A percentile compares a stretch with the other conserved stretches of the same genome.
Conservation (phyloP, 176 grass and related monocot genomes). For the Echinochloa phyllopogon region DNA sequence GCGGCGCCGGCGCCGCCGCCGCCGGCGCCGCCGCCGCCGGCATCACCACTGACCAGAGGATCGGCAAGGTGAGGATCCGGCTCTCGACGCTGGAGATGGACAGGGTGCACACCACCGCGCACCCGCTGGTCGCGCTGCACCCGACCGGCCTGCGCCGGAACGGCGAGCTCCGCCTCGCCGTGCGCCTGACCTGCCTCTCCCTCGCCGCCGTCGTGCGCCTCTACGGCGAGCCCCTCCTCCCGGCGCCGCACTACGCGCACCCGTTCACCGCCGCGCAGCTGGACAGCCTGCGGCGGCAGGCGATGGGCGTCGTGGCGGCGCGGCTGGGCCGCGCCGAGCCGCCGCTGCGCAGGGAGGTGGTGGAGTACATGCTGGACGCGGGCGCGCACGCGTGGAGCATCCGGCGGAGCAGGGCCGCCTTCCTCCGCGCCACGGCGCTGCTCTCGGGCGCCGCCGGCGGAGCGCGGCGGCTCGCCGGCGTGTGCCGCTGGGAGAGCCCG, state of each 20-base stretch:
- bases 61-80: slow-evolving; percentile 83
- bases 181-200: slow-evolving; percentile 72
- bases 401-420: slow-evolving; percentile 77
- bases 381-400: slow-evolving; percentile 80
- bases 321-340: slow-evolving; percentile 66
- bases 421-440: slow-evolving; percentile 59
- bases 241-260: slow-evolving; percentile 64
- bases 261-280: slow-evolving; percentile 61
- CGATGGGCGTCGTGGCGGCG: slow-evolving; percentile 57
- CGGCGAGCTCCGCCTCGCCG: slow-evolving; percentile 77
- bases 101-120: slow-evolving; percentile 46
- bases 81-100: slow-evolving; percentile 75
- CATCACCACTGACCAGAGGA: slow-evolving; percentile 42
- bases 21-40: not conserved
- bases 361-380: slow-evolving; percentile 77
- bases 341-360: slow-evolving; percentile 72
- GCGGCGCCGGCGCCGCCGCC: not conserved
- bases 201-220: slow-evolving; percentile 49
- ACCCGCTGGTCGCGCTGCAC: slow-evolving; percentile 61
- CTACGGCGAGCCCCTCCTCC: slow-evolving; percentile 64
- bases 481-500: slow-evolving; percentile 72
- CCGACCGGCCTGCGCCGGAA: slow-evolving; percentile 66
- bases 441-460: slow-evolving; percentile 48
- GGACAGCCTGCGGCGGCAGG: slow-evolving; percentile 68
- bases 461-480: slow-evolving; percentile 56